These are phyloP conservation scores for Aspergillus sp. DNA, from an alignment of 2,329 filamentous ascomycete species.

Conservation along the genomic window DNA sequence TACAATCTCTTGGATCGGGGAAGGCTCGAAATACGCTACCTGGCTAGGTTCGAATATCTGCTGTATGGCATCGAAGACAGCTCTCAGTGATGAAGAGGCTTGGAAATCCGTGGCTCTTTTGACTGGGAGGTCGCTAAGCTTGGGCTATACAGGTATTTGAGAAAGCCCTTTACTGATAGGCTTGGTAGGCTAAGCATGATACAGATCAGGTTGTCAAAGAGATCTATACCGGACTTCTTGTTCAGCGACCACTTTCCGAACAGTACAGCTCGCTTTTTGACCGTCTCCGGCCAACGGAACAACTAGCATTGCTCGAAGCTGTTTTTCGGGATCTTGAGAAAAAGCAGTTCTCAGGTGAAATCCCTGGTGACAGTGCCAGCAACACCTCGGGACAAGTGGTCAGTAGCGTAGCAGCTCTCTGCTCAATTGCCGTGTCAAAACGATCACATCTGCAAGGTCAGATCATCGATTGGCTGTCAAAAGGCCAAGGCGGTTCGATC, in stretches of 20 bases:
- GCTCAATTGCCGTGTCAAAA: slow-evolving; percentile 54
- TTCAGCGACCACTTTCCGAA: slow-evolving; percentile 27
- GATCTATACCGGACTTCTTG: slow-evolving; percentile 41
- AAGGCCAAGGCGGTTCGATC: slow-evolving; percentile 65
- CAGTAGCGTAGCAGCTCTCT: slow-evolving; percentile 60
- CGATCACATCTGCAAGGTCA: slow-evolving; percentile 54
- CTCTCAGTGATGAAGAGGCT: slow-evolving; percentile 31
- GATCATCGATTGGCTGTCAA: slow-evolving; percentile 66
- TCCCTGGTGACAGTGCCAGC: slow-evolving; percentile 16
- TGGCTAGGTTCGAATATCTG: slow-evolving; percentile 72
- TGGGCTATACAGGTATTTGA: slow-evolving; percentile 70
- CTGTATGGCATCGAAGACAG: slow-evolving; percentile 46
- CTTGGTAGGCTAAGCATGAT: slow-evolving; percentile 15
- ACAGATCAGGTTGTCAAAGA: slow-evolving; percentile 44
- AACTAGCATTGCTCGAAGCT: slow-evolving; percentile 48
- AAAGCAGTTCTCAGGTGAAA: slow-evolving; percentile 36
- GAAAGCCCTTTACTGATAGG: neutral
- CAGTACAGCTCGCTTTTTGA: slow-evolving; percentile 43
- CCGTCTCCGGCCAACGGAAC: slow-evolving; percentile 51
- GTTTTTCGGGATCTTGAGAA: slow-evolving; percentile 49
- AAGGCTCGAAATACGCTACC: slow-evolving; percentile 63
- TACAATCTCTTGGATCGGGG: slow-evolving; percentile 60
- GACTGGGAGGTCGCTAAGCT: slow-evolving; percentile 61
- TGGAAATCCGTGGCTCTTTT: slow-evolving; percentile 47
- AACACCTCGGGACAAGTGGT: slow-evolving; percentile 40